Base-by-base conservation (phyloP, 768 basidiomycete species). In the Mycena galericulata region DNA sequence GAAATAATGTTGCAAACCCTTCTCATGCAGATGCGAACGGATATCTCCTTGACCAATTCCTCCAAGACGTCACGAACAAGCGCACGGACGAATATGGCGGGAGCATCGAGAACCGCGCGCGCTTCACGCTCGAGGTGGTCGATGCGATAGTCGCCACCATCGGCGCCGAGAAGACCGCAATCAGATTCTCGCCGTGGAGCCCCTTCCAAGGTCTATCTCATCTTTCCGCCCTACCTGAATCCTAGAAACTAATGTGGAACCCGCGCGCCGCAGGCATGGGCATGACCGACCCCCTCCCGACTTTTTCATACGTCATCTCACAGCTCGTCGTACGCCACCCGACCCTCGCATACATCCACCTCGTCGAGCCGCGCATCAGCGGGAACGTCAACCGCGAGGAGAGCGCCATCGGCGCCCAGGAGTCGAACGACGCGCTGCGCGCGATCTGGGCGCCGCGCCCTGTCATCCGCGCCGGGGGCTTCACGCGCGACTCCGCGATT, bases 51-150 rank as follows among this genome's bases (percentile, higher is more conserved):
- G 34, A 36, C 14, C 34, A 36, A 36, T 36, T 36, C 34, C 34
- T 36, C 8, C 34, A 36, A 6, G 34, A 36, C 8, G 8, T 7
- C 34, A 14, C 14, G 34, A 36, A 36, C 34, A 6, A 14, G 34
- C 34, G 26, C 83, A 84, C 80, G 11, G 87, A 88, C 74, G 75
- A 79, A 46, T 90, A 85, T 75, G 88, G 89, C 1, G 89, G 88
- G 4, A 78, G 79, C 32, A 73, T 87, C 49, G 82, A 85, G 75
- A 85, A 85, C 67, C 78, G 89, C 14, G 72, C 79, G 1, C 79
- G 85, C 14, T 88, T 88, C 73, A 62, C 77, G 0, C 76, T 85
- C 18, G 83, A 86, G 69, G 76, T 87, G 43, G 70, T 83, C 26
- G 74, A 82, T 24, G 83, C 83, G 4, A 74, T 87, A 14, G 70